Evolutionary conservation across 305 asterid genomes (phyloP).

Genomic region (Fraxinus dipetala): DNA sequence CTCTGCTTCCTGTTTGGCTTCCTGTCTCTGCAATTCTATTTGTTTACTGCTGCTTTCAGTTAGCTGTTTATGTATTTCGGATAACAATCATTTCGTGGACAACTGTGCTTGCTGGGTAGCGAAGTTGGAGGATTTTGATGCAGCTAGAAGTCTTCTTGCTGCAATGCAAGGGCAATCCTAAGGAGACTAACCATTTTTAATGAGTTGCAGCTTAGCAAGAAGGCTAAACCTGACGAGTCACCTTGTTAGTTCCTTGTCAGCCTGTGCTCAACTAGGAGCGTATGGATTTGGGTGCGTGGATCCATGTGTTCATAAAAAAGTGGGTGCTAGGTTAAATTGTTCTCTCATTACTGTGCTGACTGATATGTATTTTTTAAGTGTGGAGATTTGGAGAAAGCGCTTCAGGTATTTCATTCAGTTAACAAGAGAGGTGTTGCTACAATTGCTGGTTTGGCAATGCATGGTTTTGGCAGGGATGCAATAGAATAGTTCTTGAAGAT

Average conservation of each 20-base stretch:
- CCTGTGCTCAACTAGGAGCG: conserved; percentile 76
- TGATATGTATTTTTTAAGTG: conserved; percentile 67
- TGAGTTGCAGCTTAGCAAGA: conserved; percentile 54
- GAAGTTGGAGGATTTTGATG: conserved; percentile 48
- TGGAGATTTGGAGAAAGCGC: conserved; percentile 70
- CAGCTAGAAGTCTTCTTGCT: conserved; percentile 56
- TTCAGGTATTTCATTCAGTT: conserved; percentile 51
- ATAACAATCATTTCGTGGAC: conserved; percentile 72
- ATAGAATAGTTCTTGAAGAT: conserved; percentile 54
- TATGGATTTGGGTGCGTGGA: conserved; percentile 66
- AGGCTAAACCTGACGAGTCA: conserved; percentile 57
- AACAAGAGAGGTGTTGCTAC: conserved; percentile 59
- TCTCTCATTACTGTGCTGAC: conserved; percentile 44
- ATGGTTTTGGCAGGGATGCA: conserved; percentile 63
- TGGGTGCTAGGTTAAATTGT: neutral
- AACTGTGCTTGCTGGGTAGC: conserved; percentile 67
- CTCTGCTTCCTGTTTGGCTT: no score
- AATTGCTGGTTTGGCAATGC: conserved; percentile 82
- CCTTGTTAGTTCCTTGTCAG: conserved; percentile 71
- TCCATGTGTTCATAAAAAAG: neutral
- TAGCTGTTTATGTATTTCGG: no score
- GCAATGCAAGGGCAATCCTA: conserved; percentile 55
- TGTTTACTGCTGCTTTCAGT: no score
- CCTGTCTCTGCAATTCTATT: no score
- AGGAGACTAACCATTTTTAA: conserved; percentile 62